phyloP scores from a whole-genome alignment of 2,329 filamentous ascomycete genomes.

The Sordariomycetes sp. region DNA sequence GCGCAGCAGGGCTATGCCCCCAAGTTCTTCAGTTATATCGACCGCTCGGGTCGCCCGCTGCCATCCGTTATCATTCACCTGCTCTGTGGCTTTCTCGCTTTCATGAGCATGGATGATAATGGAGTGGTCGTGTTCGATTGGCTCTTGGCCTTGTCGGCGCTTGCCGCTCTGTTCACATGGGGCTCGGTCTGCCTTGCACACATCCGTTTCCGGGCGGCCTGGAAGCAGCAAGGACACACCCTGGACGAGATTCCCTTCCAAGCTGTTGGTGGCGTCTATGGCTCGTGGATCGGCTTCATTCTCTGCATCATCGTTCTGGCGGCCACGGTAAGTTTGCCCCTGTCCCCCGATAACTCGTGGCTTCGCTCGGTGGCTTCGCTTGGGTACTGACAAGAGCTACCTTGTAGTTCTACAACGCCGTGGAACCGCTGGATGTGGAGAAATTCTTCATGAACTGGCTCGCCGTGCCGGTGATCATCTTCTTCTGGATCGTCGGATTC shows the following conservation, averaged over 20 bases:
- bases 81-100: conserved; percentile 35
- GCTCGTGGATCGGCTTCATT: conserved; percentile 50
- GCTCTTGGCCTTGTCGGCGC: conserved; percentile 53
- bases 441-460: conserved; percentile 45
- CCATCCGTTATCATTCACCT: conserved; percentile 32
- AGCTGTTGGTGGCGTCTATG: conserved; percentile 46
- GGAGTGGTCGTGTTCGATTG: conserved; percentile 49
- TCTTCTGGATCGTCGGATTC: conserved; percentile 46
- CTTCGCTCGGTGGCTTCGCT: conserved; percentile 7
- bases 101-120: conserved; percentile 29
- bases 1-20: conserved; percentile 46
- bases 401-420: conserved; percentile 34
- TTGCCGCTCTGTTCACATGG: conserved; percentile 56
- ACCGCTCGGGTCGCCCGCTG: conserved; percentile 40
- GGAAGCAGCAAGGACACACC: conserved; percentile 44
- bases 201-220: conserved; percentile 56
- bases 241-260: conserved; percentile 56
- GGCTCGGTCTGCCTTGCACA: conserved; percentile 54
- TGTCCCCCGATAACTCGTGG: background rate
- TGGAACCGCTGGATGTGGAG: conserved; percentile 29
- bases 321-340: conserved; percentile 30
- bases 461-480: conserved; percentile 38
- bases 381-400: background rate
- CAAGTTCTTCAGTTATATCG: conserved; percentile 40
- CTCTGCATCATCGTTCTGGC: conserved; percentile 43